These are phyloP conservation scores for Cucurbita argyrosperma DNA, from an alignment of 306 rosid genomes.

Conservation along the genomic window DNA sequence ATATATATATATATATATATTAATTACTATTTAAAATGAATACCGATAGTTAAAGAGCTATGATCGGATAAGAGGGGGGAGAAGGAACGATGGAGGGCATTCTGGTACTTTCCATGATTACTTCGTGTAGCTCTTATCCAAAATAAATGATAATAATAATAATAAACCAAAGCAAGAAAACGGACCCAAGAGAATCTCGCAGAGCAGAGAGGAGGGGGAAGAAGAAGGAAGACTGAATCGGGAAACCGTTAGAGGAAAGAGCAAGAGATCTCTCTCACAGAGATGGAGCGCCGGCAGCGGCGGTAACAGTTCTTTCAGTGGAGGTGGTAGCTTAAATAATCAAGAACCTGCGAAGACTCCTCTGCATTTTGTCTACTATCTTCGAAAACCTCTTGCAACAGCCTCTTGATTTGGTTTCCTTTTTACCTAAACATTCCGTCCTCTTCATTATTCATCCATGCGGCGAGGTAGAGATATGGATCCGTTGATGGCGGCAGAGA, in stretches of 20 bases:
- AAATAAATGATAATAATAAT: neutral
- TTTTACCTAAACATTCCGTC: neutral
- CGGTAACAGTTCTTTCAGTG: constrained; percentile 10
- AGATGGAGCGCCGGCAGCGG: constrained; percentile 16
- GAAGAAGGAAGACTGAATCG: neutral
- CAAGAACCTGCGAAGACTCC: neutral
- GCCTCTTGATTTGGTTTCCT: neutral
- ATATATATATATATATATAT: no score
- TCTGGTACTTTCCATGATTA: neutral
- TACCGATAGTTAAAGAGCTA: neutral
- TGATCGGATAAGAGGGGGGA: neutral
- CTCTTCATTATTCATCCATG: constrained; percentile 22
- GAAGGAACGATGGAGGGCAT: neutral
- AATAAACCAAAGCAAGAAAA: neutral
- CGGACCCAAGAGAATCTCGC: neutral
- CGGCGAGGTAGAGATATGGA: constrained; percentile 44
- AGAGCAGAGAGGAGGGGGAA: neutral
- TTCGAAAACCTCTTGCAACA: neutral
- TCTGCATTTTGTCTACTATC: constrained; percentile 21
- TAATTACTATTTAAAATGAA: neutral
- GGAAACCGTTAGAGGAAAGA: neutral
- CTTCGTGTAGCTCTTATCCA: neutral
- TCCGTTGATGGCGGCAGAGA: constrained; percentile 4
- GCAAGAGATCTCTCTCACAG: neutral
- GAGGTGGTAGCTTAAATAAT: constrained; percentile 21